These are phyloP conservation scores for Immersiporthe knoxdaviesiana DNA, from an alignment of 2,329 filamentous ascomycete species.

Conservation along the genomic window DNA sequence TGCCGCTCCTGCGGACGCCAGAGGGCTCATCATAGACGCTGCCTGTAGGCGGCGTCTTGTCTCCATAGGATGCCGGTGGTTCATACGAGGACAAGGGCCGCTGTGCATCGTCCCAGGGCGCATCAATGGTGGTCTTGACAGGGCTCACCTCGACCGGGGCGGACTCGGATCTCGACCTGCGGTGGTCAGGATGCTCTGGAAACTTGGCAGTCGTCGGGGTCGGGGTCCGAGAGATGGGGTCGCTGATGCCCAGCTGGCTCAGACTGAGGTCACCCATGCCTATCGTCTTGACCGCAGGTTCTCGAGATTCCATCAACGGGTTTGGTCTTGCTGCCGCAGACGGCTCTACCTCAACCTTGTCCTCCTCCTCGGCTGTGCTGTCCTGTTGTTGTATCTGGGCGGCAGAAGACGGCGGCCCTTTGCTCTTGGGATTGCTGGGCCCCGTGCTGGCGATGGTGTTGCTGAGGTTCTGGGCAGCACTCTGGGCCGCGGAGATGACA, in stretches of 20 bases:
- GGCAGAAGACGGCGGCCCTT: not conserved
- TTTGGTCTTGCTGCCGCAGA: slow-evolving; percentile 45
- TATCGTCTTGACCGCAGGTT: slow-evolving; percentile 83
- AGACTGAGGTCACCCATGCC: slow-evolving; percentile 88
- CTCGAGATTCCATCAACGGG: slow-evolving; percentile 58
- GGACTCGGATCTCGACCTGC: slow-evolving; percentile 58
- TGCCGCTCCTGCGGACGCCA: slow-evolving; percentile 65
- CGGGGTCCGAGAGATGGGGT: slow-evolving; percentile 56
- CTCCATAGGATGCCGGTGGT: slow-evolving; percentile 48
- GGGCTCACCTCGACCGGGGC: slow-evolving; percentile 54
- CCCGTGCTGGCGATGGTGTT: slow-evolving; percentile 72
- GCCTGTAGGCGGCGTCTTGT: slow-evolving; percentile 67
- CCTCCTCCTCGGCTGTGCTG: slow-evolving; percentile 36
- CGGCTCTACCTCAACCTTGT: slow-evolving; percentile 50
- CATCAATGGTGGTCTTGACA: slow-evolving; percentile 39
- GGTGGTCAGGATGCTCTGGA: slow-evolving; percentile 49
- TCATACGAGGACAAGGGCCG: slow-evolving; percentile 57
- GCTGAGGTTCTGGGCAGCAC: slow-evolving; percentile 76
- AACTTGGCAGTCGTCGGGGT: slow-evolving; percentile 62
- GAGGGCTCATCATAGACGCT: slow-evolving; percentile 67
- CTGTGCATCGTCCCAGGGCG: slow-evolving; percentile 42
- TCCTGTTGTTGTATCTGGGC: slow-evolving; percentile 31
- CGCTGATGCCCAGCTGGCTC: slow-evolving; percentile 80
- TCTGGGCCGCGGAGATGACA: slow-evolving; percentile 90
- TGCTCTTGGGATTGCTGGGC: slow-evolving; percentile 47